Percentiles rank a stretch among this genome's conserved stretches.
Conservation (phyloP, 1,139 yeast genomes). For the Geotrichum candidum region DNA sequence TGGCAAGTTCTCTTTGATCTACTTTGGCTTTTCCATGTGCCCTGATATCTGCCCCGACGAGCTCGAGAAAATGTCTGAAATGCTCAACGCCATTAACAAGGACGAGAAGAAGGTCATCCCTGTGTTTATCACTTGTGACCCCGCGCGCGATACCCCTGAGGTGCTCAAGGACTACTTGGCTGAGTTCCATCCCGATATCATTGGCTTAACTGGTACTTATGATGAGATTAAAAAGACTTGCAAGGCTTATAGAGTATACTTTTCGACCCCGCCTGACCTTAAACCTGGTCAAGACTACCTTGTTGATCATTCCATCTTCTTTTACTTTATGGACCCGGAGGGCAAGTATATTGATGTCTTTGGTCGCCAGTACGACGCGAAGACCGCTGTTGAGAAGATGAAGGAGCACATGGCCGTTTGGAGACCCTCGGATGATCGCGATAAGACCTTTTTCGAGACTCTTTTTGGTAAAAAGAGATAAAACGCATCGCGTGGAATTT, state of each 20-base stretch:
- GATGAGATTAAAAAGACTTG: constrained; percentile 78
- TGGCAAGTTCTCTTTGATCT: constrained; percentile 72
- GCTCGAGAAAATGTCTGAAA: constrained; percentile 78
- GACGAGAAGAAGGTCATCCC: constrained; percentile 48
- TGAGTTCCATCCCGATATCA: constrained; percentile 83
- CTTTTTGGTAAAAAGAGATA: constrained; percentile 2
- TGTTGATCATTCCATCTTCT: constrained; percentile 94
- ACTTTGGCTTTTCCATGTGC: constrained; percentile 94
- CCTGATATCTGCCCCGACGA: constrained; percentile 99
- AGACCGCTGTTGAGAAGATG: constrained; percentile 73
- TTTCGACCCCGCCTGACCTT: constrained; percentile 89
- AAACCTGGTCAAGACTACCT: constrained; percentile 94
- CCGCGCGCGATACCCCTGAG: constrained; percentile 85
- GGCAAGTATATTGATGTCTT: constrained; percentile 91
- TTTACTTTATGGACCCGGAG: constrained; percentile 93
- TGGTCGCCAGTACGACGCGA: constrained; percentile 82
- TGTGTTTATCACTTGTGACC: constrained; percentile 91
- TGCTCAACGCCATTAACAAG: constrained; percentile 56
- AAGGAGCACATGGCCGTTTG: constrained; percentile 71
- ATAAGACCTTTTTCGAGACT: constrained; percentile 5
- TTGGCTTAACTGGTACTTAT: constrained; percentile 88
- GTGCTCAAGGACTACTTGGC: constrained; percentile 68
- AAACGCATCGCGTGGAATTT: neutral
- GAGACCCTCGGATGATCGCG: constrained; percentile 52
- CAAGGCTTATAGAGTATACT: constrained; percentile 84